Evolutionary conservation across 768 basidiomycete genomes (phyloP).

Genomic region (Trametes maxima): DNA sequence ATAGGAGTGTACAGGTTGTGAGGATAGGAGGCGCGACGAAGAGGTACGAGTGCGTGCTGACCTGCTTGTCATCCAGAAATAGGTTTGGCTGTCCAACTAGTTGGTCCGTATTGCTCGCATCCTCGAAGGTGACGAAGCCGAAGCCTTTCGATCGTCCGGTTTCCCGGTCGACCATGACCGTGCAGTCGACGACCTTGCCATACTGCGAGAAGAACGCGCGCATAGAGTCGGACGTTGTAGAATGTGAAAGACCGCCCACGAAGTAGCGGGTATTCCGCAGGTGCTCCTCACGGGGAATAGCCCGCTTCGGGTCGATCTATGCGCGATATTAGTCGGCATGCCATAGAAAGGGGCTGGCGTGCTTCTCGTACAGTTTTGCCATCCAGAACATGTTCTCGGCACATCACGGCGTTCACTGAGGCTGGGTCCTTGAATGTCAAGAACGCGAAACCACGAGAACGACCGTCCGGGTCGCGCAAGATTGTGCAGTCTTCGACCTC

Average conservation of each 20-base stretch:
- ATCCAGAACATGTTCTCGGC: conserved; percentile 88
- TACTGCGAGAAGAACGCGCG: conserved; percentile 90
- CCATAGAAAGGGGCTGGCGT: not conserved
- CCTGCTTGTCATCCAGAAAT: conserved; percentile 91
- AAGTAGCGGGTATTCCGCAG: conserved; percentile 91
- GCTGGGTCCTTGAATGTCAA: conserved; percentile 91
- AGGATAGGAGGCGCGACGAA: not conserved
- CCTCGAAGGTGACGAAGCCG: conserved; percentile 94
- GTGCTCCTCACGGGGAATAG: conserved; percentile 94
- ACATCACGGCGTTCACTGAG: conserved; percentile 93
- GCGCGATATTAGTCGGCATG: conserved; percentile 1
- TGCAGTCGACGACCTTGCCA: conserved; percentile 94
- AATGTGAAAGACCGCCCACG: conserved; percentile 88
- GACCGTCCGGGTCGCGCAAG: conserved; percentile 92
- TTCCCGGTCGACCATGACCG: conserved; percentile 97
- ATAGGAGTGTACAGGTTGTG: not conserved
- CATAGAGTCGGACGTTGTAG: conserved; percentile 91
- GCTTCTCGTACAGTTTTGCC: conserved; percentile 84
- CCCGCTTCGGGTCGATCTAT: conserved; percentile 97
- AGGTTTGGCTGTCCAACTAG: conserved; percentile 84
- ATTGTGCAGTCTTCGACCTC: conserved; percentile 96
- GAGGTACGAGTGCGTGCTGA: conserved; percentile 43
- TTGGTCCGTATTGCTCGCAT: conserved; percentile 75
- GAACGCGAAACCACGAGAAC: conserved; percentile 96
- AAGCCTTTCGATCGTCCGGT: conserved; percentile 94